Evolutionary conservation across 106 monocot genomes (phyloP).

Genomic region (Allium sativum): DNA sequence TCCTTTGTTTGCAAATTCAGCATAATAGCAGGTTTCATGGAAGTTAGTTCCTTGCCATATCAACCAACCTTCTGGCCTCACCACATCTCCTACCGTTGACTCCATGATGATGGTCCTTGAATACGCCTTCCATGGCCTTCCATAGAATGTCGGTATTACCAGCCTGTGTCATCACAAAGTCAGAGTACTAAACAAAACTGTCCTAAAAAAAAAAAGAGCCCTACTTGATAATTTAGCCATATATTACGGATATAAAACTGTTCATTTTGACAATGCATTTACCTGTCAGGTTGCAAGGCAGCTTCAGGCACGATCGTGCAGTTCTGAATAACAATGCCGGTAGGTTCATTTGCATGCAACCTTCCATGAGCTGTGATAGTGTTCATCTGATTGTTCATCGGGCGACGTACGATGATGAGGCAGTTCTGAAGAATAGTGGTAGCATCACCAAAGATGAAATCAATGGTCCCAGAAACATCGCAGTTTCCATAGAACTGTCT

Average conservation of each 20-base stretch:
- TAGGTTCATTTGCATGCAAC: slow-evolving; percentile 15
- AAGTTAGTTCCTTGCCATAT: slow-evolving; percentile 6
- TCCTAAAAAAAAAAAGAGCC: too few species aligned
- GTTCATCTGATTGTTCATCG: slow-evolving; percentile 30
- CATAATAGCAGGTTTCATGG: slow-evolving; percentile 23
- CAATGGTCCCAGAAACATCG: slow-evolving; percentile 40
- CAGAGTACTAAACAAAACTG: too few species aligned
- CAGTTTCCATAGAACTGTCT: slow-evolving; percentile 41
- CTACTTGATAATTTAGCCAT: too few species aligned
- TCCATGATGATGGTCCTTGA: slow-evolving; percentile 32
- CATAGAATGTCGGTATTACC: slow-evolving; percentile 17
- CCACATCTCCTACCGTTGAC: slow-evolving; percentile 18
- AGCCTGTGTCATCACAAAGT: background rate
- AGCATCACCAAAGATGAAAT: slow-evolving; percentile 51
- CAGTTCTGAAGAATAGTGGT: slow-evolving; percentile 28
- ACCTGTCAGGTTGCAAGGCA: slow-evolving; percentile 5
- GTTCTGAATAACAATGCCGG: slow-evolving; percentile 33
- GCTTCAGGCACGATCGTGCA: slow-evolving; percentile 21
- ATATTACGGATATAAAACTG: too few species aligned
- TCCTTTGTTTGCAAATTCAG: slow-evolving; percentile 33
- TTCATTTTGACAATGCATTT: too few species aligned
- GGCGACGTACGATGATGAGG: slow-evolving; percentile 34
- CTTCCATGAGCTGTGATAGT: slow-evolving; percentile 46
- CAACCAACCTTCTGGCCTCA: slow-evolving; percentile 27
- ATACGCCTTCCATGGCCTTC: slow-evolving; percentile 38